Percentiles rank a stretch among this genome's conserved stretches.
Conservation (phyloP, 352 stramenopile species). For the Pythium rhizo-oryzae region DNA sequence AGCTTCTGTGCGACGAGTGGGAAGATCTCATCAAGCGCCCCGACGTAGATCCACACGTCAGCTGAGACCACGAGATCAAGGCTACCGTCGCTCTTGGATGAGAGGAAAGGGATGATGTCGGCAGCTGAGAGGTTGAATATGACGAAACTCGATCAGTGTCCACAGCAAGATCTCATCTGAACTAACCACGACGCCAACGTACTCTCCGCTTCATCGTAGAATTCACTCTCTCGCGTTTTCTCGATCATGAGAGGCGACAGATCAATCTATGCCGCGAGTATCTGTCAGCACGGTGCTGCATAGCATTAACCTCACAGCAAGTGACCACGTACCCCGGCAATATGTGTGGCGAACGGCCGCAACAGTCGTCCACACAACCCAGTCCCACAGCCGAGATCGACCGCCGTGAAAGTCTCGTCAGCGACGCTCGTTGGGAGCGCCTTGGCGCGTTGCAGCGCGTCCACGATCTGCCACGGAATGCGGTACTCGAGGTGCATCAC, state of each 20-base stretch:
- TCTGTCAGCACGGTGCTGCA: not conserved
- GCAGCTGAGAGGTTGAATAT: conserved; percentile 29
- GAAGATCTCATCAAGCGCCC: conserved; percentile 67
- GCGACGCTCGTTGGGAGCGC: conserved; percentile 29
- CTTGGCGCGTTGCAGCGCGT: conserved; percentile 52
- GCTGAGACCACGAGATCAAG: conserved; percentile 74
- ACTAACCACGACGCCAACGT: conserved; percentile 13
- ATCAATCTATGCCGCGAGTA: conserved; percentile 50
- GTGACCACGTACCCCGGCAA: conserved; percentile 48
- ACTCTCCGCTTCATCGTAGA: conserved; percentile 80
- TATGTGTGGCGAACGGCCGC: conserved; percentile 51
- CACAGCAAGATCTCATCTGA: not conserved
- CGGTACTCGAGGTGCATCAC: conserved; percentile 79
- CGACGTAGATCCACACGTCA: conserved; percentile 91
- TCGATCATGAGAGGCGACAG: conserved; percentile 83
- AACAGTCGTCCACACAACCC: conserved; percentile 75
- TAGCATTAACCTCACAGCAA: not conserved
- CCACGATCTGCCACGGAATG: conserved; percentile 78
- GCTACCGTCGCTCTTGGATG: conserved; percentile 37
- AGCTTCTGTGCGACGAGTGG: conserved; percentile 49
- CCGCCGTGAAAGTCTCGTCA: conserved; percentile 35
- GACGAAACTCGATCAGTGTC: not conserved
- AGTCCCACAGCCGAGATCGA: conserved; percentile 79
- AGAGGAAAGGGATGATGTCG: conserved; percentile 62
- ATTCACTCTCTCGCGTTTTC: conserved; percentile 60